Conservation (phyloP, 495 filamentous ascomycete genomes). For the Thozetella sp. region DNA sequence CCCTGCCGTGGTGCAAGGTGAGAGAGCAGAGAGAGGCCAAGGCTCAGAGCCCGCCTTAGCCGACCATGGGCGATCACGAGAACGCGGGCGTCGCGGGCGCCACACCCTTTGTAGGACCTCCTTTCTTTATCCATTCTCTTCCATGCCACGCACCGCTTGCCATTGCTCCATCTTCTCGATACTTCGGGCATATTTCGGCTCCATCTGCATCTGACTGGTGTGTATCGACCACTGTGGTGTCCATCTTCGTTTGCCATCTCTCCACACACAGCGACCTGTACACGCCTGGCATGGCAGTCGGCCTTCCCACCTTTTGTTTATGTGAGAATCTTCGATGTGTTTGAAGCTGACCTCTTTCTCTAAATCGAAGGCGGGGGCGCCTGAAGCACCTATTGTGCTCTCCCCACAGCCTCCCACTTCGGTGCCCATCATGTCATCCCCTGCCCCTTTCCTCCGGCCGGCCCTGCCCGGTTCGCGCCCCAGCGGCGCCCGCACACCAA, state of each 20-base stretch:
- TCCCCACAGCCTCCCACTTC: slow-evolving; percentile 25
- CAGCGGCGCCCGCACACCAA: slow-evolving; percentile 67
- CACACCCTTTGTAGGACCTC: slow-evolving; percentile 22
- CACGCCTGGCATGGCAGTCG: not conserved
- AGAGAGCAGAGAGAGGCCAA: slow-evolving; percentile 7
- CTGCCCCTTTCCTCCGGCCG: slow-evolving; percentile 79
- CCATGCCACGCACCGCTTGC: slow-evolving; percentile 2
- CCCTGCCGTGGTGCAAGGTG: slow-evolving; percentile 10
- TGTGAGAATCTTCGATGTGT: slow-evolving; percentile 19
- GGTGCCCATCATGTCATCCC: slow-evolving; percentile 72
- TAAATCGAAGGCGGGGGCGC: slow-evolving; percentile 26
- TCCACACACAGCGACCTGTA: too few relatives aligned
- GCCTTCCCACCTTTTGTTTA: not conserved
- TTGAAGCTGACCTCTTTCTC: slow-evolving; percentile 20
- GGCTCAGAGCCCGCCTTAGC: slow-evolving; percentile 5
- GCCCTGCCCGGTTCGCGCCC: slow-evolving; percentile 75
- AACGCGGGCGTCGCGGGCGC: slow-evolving; percentile 25
- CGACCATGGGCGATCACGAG: slow-evolving; percentile 20
- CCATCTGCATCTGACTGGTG: too few relatives aligned
- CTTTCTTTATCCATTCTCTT: slow-evolving; percentile 4
- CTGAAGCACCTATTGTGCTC: slow-evolving; percentile 24
- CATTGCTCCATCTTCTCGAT: too few relatives aligned
- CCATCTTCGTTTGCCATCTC: too few relatives aligned
- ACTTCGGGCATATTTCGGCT: too few relatives aligned
- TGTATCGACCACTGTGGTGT: too few relatives aligned